These are phyloP conservation scores for Trypanosoma avium DNA, from an alignment of 208 protist genomes.

Conservation along the genomic window DNA sequence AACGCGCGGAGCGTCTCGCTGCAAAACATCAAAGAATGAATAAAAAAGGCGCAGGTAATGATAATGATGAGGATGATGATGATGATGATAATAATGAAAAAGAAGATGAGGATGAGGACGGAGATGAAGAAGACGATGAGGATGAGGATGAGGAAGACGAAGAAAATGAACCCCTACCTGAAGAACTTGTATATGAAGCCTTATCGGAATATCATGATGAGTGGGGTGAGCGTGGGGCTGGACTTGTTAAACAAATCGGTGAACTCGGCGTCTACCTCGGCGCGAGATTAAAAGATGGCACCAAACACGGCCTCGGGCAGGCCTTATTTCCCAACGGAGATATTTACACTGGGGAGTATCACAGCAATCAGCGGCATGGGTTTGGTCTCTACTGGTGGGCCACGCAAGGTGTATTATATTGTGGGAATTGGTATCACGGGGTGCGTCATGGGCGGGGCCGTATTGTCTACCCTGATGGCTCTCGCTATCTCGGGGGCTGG, in stretches of 20 bases:
- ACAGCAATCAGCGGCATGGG: conserved; percentile 76
- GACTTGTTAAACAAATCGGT: conserved; percentile 83
- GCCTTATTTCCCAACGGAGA: conserved; percentile 86
- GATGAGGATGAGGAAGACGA: conserved; percentile 81
- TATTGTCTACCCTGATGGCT: conserved; percentile 86
- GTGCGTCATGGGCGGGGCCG: conserved; percentile 75
- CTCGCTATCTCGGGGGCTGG: conserved; percentile 80
- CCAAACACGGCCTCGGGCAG: conserved; percentile 87
- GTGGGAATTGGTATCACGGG: conserved; percentile 65
- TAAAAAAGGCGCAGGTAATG: conserved; percentile 18
- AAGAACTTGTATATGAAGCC: conserved; percentile 82
- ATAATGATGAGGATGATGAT: conserved; percentile 40
- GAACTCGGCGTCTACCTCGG: conserved; percentile 90
- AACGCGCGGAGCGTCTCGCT: conserved; percentile 58
- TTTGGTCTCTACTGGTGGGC: conserved; percentile 82
- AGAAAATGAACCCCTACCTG: conserved; percentile 70
- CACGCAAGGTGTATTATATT: conserved; percentile 56
- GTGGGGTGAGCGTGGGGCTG: conserved; percentile 67
- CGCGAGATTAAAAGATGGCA: conserved; percentile 60
- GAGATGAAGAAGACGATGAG: conserved; percentile 52
- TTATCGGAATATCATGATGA: conserved; percentile 86
- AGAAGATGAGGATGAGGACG: conserved; percentile 47
- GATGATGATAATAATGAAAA: conserved; percentile 35
- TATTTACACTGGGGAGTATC: conserved; percentile 84
- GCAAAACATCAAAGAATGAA: conserved; percentile 14